These are phyloP conservation scores for Solanum sparsipilum DNA, from an alignment of 257 asterid species.

Conservation along the genomic window DNA sequence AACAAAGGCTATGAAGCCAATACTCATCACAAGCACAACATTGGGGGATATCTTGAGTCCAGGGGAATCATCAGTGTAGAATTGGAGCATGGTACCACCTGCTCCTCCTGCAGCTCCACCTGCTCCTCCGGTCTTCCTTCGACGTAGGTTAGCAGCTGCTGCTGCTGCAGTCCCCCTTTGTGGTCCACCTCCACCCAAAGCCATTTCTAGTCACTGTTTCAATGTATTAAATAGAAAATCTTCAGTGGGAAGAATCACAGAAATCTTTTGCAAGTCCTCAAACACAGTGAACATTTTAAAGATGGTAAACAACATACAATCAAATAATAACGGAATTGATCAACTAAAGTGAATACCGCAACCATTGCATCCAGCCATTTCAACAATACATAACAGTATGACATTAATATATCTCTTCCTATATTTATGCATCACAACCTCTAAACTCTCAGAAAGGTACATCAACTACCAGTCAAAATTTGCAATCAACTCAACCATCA, in stretches of 20 bases:
- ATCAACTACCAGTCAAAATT: not conserved
- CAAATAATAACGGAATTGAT: not conserved
- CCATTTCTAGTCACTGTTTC: not conserved
- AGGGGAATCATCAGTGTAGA: constrained; percentile 13
- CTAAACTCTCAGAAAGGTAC: not conserved
- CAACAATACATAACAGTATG: not conserved
- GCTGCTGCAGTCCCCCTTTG: constrained; percentile 11
- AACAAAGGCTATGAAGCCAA: constrained; percentile 13
- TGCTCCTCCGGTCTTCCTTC: not conserved
- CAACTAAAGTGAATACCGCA: not conserved
- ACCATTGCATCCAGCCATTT: not conserved
- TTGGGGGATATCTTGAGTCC: constrained; percentile 15
- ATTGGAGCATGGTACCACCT: constrained; percentile 11
- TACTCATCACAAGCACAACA: constrained; percentile 12
- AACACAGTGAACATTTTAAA: not conserved
- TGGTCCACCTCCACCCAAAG: constrained; percentile 9
- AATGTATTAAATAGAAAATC: not conserved
- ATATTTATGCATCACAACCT: not conserved
- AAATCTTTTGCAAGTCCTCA: not conserved
- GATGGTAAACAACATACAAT: not conserved
- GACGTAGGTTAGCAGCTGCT: constrained; percentile 6
- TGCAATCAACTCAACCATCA: not conserved
- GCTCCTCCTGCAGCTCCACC: constrained; percentile 7
- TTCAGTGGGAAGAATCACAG: not conserved
- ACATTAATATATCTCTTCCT: not conserved